Evolutionary conservation across 805 yeast species (phyloP), one percentile per base, ranked within the genome.

Genomic region (Kodamaea leandrae): DNA sequence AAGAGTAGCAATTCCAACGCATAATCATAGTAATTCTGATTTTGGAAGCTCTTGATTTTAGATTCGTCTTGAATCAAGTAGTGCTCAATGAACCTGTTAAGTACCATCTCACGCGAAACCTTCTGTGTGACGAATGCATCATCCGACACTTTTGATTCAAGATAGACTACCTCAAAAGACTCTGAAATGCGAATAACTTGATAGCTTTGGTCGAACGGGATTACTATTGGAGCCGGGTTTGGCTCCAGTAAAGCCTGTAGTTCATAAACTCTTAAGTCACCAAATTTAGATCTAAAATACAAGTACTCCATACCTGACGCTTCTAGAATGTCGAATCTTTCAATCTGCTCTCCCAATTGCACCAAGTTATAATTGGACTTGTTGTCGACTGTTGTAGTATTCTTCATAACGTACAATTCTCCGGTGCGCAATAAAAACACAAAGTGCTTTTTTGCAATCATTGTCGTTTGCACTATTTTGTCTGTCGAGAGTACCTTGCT

Each of bases 1-100:
- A 74, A 74, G 36, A 77, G 52, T 14, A 77, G 53, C 21, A 76
- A 53, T 49, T 77, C 82, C 29, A 77, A 53, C 39, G 79, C 74
- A 51, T 74, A 76, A 27, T 64, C 60, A 45, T 71, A 77, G 42
- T 69, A 72, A 16, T 60, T 59, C 49, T 71, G 75, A 10, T 53
- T 52, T 21, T 60, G 53, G 51, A 72, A 76, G 44, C 63, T 65
- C 19, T 50, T 49, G 37, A 60, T 62, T 19, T 70, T 62, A 0
- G 54, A 44, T 6, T 34, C 25, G 9, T 30, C 42, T 43, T 56
- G 55, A 16, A 54, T 41, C 40, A 77, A 60, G 45, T 74, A 77
- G 47, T 70, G 68, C 48, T 74, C 76, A 32, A 77, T 65, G 44
- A 77, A 61, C 44, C 72, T 66, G 45, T 68, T 66, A 27, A 77